Base-by-base conservation (phyloP, 176 grass and related monocot species). In the Zizania latifolia region DNA sequence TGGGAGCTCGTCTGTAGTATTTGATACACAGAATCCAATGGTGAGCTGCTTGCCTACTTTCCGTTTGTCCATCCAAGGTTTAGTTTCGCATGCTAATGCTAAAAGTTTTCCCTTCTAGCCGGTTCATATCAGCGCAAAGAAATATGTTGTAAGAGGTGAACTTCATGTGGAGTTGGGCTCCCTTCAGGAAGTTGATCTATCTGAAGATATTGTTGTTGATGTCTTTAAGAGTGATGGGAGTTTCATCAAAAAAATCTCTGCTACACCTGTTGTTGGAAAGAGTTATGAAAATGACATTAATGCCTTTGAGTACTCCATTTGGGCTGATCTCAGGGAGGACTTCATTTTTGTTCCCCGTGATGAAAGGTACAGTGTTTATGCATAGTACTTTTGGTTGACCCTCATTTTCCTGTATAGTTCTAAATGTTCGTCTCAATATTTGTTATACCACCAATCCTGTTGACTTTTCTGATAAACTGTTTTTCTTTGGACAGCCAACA, bases 131-230 rank as follows among this genome's bases (percentile, higher is more conserved):
- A 89, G 51, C n/a, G 95, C 86, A 78, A 84, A 89, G 84, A 90
- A 92, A 76, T 99, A 94, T 82, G 89, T 94, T 78, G 82, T 99
- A 69, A 90, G 81, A 83, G 91, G 95, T 77, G 84, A 94, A 75
- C 89, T 99, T 60, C 86, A 94, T 78, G 81, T 92, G 72, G 81
- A 94, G 55, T 62, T 55, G 2, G 66, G 69, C 56, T 89, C 82
- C 53, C 46, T 70, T 82, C 84, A 63, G 65, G 84, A 85, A 67
- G 70, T 74, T 61, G 84, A 77, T 84, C 81, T 82, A 53, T 83
- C 72, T 28, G 80, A 99, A 82, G 69, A 90, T 87, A 90, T 99
- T 65, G 78, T 63, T 74, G 78, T 99, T 55, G 89, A 92, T 84
- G 62, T 65, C 50, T 85, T 94, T 59, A 92, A 92, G 72, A 87